Evolutionary conservation across 106 monocot species (phyloP), one percentile per base, ranked within the genome.

Genomic region (Acanthochlamys bracteata): DNA sequence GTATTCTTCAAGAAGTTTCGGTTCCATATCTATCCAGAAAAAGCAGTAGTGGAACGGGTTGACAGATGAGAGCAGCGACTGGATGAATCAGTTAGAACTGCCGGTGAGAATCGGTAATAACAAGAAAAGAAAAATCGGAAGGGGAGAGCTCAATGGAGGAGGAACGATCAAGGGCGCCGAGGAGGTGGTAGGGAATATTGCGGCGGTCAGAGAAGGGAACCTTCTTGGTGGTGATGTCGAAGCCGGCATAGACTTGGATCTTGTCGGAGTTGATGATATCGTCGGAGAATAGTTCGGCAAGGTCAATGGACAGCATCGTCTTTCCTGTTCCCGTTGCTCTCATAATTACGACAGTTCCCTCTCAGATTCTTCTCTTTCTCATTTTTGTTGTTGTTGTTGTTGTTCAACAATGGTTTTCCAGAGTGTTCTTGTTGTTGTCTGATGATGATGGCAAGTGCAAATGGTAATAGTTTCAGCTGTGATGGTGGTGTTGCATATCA

Each of bases 221-320:
- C 68, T 75, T 74, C 60, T 77, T 77, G 55, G 80, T 80, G 62
- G 70, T 69, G 71, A 75, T 16, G 56, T 75, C 75, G 22, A 75
- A 66, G 22, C 80, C 80, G 55, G 14, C 6, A 71, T 80, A 80
- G 39, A 80, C 62, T 60, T 80, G 80, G 17, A 80, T 71, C 66
- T 80, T 80, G 63, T 80, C 80, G 57, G 75, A 54, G 75, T 80
- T 80, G 27, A 80, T 41, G 11, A 80, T 67, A 60, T 80, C 80
- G 11, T 55, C 46, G 11, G 40, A 61, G 55, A 71, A 55, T 20
- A 46, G 26, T 3, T 20, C 10, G 16, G 75, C 74, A 1, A 71
- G 20, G 42, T 75, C 80, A 24, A 80, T 67, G 12, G 75, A 70
- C 7, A 80, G 80, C 57, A 58, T 66, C 0, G 80, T 55, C 47